These are phyloP conservation scores for Fagus crenata DNA, from an alignment of 306 rosid genomes.

Conservation along the genomic window DNA sequence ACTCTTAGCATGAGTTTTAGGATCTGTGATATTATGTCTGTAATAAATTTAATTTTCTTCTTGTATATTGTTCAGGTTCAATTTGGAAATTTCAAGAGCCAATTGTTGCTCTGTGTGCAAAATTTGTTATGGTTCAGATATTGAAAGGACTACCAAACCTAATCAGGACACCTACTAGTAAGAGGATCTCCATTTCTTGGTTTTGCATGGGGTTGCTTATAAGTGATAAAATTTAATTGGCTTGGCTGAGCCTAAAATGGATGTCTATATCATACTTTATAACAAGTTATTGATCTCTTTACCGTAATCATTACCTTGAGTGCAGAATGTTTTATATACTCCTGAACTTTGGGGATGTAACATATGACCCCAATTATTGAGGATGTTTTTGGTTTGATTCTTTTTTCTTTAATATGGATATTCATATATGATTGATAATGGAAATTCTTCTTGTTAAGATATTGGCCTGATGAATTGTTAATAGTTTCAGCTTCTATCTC, in stretches of 20 bases:
- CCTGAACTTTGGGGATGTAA: not conserved
- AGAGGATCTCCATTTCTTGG: slow-evolving; percentile 10
- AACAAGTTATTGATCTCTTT: not conserved
- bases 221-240: slow-evolving; percentile 15
- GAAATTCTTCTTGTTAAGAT: not conserved
- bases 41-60: not conserved
- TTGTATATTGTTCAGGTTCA: slow-evolving; percentile 21
- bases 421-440: not conserved
- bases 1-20: slow-evolving; percentile 15
- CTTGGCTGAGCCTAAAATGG: not conserved
- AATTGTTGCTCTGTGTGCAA: slow-evolving; percentile 1
- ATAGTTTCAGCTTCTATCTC: not conserved
- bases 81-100: slow-evolving; percentile 23
- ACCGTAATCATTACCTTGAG: not conserved
- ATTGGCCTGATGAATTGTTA: not conserved
- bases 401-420: not conserved
- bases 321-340: not conserved
- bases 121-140: slow-evolving; percentile 1
- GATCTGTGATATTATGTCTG: not conserved
- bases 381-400: not conserved
- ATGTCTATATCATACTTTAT: slow-evolving; percentile 3
- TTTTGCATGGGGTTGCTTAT: slow-evolving; percentile 6
- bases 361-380: not conserved
- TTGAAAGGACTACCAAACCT: not conserved
- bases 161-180: slow-evolving; percentile 3